Percentiles rank a stretch among this genome's conserved stretches.
These are phyloP conservation scores for Poa pratensis DNA, from an alignment of 176 grass and related monocot species.

Conservation along the genomic window DNA sequence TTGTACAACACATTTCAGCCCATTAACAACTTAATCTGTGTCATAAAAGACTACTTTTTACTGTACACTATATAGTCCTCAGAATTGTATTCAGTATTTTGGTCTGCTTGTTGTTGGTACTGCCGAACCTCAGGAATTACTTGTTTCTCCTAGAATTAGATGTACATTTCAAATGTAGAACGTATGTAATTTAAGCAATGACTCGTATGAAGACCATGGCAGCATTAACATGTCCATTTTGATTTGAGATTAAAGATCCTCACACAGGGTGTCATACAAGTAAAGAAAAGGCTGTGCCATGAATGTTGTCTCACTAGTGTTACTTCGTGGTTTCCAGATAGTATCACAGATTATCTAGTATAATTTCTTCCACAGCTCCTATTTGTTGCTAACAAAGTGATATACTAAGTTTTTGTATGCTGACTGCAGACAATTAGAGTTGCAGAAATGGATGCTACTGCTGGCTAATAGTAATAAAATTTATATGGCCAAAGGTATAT, in stretches of 20 bases:
- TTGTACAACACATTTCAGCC: not conserved
- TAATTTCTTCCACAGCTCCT: not conserved
- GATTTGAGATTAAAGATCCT: not conserved
- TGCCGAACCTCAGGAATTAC: not conserved
- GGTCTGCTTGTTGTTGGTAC: not conserved
- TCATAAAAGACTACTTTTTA: not conserved
- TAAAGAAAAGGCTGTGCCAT: not conserved
- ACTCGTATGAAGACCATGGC: not conserved
- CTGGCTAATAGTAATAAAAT: constrained; percentile 54
- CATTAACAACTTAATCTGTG: not conserved
- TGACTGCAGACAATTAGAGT: constrained; percentile 45
- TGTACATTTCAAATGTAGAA: not conserved
- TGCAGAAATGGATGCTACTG: constrained; percentile 57
- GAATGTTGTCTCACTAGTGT: constrained; percentile 19
- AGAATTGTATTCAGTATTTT: not conserved
- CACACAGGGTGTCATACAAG: not conserved
- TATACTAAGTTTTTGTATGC: not conserved
- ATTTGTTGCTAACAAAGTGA: not conserved
- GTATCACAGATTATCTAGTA: not conserved
- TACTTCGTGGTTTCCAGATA: not conserved
- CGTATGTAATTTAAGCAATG: not conserved
- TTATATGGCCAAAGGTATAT: constrained; percentile 64
- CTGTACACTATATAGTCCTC: not conserved
- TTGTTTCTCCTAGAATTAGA: not conserved
- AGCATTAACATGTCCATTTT: constrained; percentile 9